These are phyloP conservation scores for Monilinia laxa DNA, from an alignment of 2,329 filamentous ascomycete species.

Conservation along the genomic window DNA sequence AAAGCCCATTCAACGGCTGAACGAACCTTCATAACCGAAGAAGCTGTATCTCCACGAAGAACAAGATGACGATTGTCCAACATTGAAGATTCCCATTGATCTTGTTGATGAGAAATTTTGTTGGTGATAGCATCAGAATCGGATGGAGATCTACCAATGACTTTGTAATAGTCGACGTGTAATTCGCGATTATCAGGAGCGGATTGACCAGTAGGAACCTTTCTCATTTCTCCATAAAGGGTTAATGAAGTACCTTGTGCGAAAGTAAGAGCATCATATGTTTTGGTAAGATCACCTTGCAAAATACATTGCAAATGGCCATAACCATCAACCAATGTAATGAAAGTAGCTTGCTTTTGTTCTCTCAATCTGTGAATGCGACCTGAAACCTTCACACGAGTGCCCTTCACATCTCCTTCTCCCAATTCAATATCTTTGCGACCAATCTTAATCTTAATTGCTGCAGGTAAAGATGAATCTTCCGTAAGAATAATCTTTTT, in stretches of 20 bases:
- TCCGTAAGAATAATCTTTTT: conserved; percentile 73
- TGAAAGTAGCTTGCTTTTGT: conserved; percentile 83
- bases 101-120: conserved; percentile 67
- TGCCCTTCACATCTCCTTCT: conserved; percentile 60
- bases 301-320: conserved; percentile 83
- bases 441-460: conserved; percentile 73
- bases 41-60: conserved; percentile 66
- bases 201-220: conserved; percentile 64
- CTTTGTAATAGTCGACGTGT: conserved; percentile 69
- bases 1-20: conserved; percentile 68
- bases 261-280: conserved; percentile 69
- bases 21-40: conserved; percentile 69
- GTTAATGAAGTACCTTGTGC: conserved; percentile 69
- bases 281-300: conserved; percentile 72
- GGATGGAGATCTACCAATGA: conserved; percentile 67
- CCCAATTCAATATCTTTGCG: conserved; percentile 64
- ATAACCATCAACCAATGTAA: conserved; percentile 83
- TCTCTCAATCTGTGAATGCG: conserved; percentile 77
- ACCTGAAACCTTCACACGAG: conserved; percentile 76
- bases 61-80: conserved; percentile 69
- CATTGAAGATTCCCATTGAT: conserved; percentile 48
- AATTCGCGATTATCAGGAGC: conserved; percentile 70
- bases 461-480: conserved; percentile 69
- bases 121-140: conserved; percentile 75
- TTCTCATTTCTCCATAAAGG: conserved; percentile 66